Conservation (phyloP, 148 eudicot genomes). For the Gaultheria prostrata region DNA sequence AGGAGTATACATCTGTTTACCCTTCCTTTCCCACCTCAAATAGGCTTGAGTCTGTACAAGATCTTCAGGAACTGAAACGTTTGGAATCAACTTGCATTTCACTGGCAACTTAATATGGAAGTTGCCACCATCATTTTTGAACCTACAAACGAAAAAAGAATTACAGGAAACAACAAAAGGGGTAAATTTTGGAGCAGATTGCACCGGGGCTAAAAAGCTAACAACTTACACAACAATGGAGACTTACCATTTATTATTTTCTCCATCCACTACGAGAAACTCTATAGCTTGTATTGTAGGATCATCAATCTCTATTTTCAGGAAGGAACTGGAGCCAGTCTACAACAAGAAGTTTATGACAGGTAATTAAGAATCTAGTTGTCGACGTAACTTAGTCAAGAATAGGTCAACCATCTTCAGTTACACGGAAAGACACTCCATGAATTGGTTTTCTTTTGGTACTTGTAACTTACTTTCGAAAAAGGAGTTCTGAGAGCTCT, state of each 20-base stretch:
- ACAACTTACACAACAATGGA: not conserved
- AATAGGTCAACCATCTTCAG: not conserved
- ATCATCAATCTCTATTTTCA: slow-evolving; percentile 84
- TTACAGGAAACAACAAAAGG: not conserved
- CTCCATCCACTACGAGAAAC: slow-evolving; percentile 83
- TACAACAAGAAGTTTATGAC: slow-evolving; percentile 27
- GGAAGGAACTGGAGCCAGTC: slow-evolving; percentile 66
- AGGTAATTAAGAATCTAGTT: not conserved
- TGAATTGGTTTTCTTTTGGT: not conserved
- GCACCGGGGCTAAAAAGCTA: not conserved
- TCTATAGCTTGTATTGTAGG: slow-evolving; percentile 78
- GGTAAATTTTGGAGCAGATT: not conserved
- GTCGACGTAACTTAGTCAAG: not conserved
- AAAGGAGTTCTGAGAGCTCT: slow-evolving; percentile 85
- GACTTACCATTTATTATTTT: slow-evolving; percentile 70
- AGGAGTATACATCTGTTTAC: slow-evolving; percentile 84
- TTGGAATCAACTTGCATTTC: slow-evolving; percentile 35
- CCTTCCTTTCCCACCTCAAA: slow-evolving; percentile 94
- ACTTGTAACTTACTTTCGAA: slow-evolving; percentile 51
- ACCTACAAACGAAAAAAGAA: slow-evolving; percentile 40
- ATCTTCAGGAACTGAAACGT: slow-evolving; percentile 83
- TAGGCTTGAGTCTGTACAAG: slow-evolving; percentile 95
- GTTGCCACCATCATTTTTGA: slow-evolving; percentile 79
- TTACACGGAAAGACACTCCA: not conserved
- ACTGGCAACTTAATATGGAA: slow-evolving; percentile 62